phyloP scores from a whole-genome alignment of 2,329 filamentous ascomycete genomes.

The Diaporthe destruens region DNA sequence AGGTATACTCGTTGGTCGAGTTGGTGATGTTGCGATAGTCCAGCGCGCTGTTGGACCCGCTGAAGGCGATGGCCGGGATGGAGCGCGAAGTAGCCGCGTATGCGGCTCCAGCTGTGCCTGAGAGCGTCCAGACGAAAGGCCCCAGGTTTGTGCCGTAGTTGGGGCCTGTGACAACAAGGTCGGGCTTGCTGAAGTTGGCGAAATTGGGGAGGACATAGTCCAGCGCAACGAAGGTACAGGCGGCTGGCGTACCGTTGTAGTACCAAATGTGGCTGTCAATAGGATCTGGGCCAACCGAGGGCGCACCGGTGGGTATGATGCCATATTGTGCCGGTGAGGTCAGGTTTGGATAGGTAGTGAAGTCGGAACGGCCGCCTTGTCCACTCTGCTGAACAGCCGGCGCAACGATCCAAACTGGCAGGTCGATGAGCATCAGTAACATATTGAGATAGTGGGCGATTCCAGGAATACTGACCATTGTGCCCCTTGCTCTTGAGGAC shows the following conservation, averaged over 20 bases:
- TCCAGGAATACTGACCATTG: slow-evolving; percentile 54
- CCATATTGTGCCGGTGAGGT: slow-evolving; percentile 55
- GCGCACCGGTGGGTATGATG: slow-evolving; percentile 60
- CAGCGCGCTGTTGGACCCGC: slow-evolving; percentile 54
- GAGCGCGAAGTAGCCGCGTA: slow-evolving; percentile 63
- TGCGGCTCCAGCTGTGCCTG: slow-evolving; percentile 63
- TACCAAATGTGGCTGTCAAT: slow-evolving; percentile 68
- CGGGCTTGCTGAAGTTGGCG: slow-evolving; percentile 61
- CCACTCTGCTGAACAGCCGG: slow-evolving; percentile 59
- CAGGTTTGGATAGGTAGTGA: slow-evolving; percentile 58
- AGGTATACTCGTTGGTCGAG: slow-evolving; percentile 54
- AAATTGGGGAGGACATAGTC: slow-evolving; percentile 67
- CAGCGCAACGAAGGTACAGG: slow-evolving; percentile 67
- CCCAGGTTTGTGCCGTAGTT: slow-evolving; percentile 69
- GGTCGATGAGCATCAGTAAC: neutral
- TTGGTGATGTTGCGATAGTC: slow-evolving; percentile 27
- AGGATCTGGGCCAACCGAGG: slow-evolving; percentile 64
- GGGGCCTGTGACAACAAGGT: slow-evolving; percentile 67
- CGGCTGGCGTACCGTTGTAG: slow-evolving; percentile 70
- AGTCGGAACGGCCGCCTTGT: slow-evolving; percentile 58
- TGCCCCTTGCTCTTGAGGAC: slow-evolving; percentile 68
- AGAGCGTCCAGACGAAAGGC: slow-evolving; percentile 65
- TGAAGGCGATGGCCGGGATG: slow-evolving; percentile 64
- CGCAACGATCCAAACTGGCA: slow-evolving; percentile 54
- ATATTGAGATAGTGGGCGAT: too few species aligned